Conservation (phyloP, 75 land plant genomes). For the Pseudotsuga menziesii region DNA sequence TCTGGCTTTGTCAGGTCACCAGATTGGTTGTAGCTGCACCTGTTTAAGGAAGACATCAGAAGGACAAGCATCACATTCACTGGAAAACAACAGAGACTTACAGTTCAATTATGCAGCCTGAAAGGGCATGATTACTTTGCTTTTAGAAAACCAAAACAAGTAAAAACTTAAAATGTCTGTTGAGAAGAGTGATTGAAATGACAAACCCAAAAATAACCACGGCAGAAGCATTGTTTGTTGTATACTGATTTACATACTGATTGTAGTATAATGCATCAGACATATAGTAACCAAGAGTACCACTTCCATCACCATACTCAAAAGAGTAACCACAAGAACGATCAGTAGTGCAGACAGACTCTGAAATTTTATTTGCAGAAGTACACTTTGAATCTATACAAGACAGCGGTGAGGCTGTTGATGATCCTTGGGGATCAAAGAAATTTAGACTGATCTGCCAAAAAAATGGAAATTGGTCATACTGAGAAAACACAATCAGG, state of each 20-base stretch:
- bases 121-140: neutral
- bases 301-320: constrained; percentile 90
- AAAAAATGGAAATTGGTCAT: constrained; percentile 10
- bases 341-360: constrained; percentile 24
- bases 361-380: constrained; percentile 21
- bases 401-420: constrained; percentile 35
- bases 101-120: neutral
- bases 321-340: constrained; percentile 54
- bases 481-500: neutral
- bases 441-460: constrained; percentile 57
- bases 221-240: constrained; percentile 49
- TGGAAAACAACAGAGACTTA: neutral
- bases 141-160: neutral
- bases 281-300: constrained; percentile 73
- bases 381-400: constrained; percentile 51
- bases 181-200: neutral
- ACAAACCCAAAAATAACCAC: constrained; percentile 67
- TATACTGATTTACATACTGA: constrained; percentile 25
- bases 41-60: constrained; percentile 15
- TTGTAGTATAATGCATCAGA: constrained; percentile 53
- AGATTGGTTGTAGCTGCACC: constrained; percentile 71
- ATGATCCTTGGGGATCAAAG: constrained; percentile 59
- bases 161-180: neutral
- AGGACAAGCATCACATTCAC: constrained; percentile 6
- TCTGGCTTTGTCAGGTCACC: constrained; percentile 63